Base-by-base conservation (phyloP, 2,329 filamentous ascomycete genomes). In the Aspergillus proliferans region DNA sequence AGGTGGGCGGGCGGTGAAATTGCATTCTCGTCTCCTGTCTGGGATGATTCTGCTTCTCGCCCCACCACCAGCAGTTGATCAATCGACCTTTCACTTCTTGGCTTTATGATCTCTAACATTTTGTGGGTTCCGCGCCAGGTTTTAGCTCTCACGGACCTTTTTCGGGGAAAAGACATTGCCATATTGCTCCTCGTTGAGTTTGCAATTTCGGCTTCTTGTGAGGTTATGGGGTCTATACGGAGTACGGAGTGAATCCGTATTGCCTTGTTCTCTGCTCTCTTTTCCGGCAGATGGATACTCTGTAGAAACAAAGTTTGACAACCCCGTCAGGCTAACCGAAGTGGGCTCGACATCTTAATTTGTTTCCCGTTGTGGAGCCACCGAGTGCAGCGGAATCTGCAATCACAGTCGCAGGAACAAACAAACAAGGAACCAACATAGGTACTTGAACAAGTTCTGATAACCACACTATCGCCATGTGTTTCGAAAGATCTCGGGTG, bases 51-150 rank as follows among this genome's bases (percentile, higher is more conserved):
- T 15, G 38, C 34, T 10, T 22, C 38, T 34, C 14, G 49, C 47
- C 47, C 52, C 52, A 46, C 52, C 24, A 18, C 38, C 28, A 12
- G 36, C 21, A 28, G 52, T 49, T 52, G 52, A 51, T 52, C 50
- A 43, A 47, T 52, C 43, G 26, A 49, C 43, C 47, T 40, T 49
- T 53, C 52, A 50, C 39, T 40, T 49, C 30, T 43, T 45, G 43
- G 46, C 39, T 40, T 40, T 40, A 18, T 40, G 38, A 40, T 40
- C 18, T 22, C 38, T 40, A 40, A 40, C 38, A 40, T 40, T 22
- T 6, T 40, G 18, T 40, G 38, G 38, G 19, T 40, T 3, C 15
- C 7, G 9, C 38, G 18, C 38, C 38, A 40, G 38, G 18, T 21
- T 40, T 40, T 22, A 10, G 34, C n/a, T 36, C 34, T n/a, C 14